Base-by-base conservation (phyloP, 179 eudicot species). In the Drosera spatulata region DNA sequence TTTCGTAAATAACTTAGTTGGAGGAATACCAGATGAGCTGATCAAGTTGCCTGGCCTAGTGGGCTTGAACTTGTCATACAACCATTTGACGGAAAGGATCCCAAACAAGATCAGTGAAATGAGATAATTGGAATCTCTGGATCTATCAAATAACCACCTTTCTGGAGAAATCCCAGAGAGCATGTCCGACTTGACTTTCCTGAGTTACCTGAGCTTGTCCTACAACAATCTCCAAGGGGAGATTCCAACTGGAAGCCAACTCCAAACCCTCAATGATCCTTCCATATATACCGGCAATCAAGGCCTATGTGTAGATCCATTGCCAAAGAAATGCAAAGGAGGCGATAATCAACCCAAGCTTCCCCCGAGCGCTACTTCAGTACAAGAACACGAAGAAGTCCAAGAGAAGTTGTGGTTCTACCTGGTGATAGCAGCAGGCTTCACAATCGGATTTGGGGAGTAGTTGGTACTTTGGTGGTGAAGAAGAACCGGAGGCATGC, bases 291-390 rank as follows among this genome's bases (percentile, higher is more conserved):
- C 49, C 13, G 71, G 61, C 9, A 72, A 72, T 14, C 10, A 53
- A 2, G 39, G 44, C 39, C 71, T 72, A 33, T 72, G 71, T 54
- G 68, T 68, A 41, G 10, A 58, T 22, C 63, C 71, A n/a, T 46
- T 62, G 53, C 6, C 57, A 8, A 46, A 13, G 11, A n/a, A 10
- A 12, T 66, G 75, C 53, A 15, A 6, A 33, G 7, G 42, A 10
- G 62, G n/a, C 1, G 33, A 22, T 22, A 22, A 1, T 22, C 33
- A 22, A 22, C 33, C 33, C 0, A 22, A 22, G 33, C 33, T 22
- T 22, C 33, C 33, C 33, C 1, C 33, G 1, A 22, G 33, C 33
- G 1, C 33, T 22, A 22, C 33, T 22, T 22, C 33, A 22, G 1
- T 1, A 22, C 1, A 22, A 22, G 33, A 22, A 22, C 33, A 22